Base-by-base conservation (phyloP, 2,329 filamentous ascomycete genomes). In the Fusarium marasasianum region DNA sequence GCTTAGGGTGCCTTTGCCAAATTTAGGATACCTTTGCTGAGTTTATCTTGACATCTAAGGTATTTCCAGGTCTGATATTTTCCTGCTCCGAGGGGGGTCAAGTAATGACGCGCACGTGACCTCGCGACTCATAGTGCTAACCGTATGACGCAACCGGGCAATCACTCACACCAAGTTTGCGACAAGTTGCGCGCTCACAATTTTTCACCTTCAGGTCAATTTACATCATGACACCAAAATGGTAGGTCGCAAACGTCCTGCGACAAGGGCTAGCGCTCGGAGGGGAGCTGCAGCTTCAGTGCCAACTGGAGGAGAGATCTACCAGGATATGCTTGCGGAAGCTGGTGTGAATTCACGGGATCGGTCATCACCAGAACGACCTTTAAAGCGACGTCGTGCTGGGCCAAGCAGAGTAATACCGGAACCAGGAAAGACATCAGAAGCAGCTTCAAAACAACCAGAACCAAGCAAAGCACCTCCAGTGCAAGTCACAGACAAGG, bases 291-390 rank as follows among this genome's bases (percentile, higher is more conserved):
- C 62, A 13, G 65, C 58, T 13, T 66, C 71, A 14, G 66, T 48
- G 33, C 68, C 75, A 24, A 77, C 73, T n/a, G 79, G 77, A 15
- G 82, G 83, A 29, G 80, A 84, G 35, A 82, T 88, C 40, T 88
- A 88, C 74, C 81, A 79, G 47, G 83, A 87, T 69, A 86, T 88
- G 86, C 82, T 88, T 40, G 79, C 79, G 18, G 86, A 88, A 71
- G 86, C 83, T n/a, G 83, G 86, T n/a, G 81, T 86, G 35, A 78
- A 79, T 47, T 63, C 71, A 31, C 70, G 63, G 33, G 63, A 73
- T 33, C 73, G 62, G 55, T 76, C 65, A 73, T 79, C 73, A 51
- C 76, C 81, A 7, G 84, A 85, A 66, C 81, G 83, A 55, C 85
- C 86, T 3, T 65, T 82, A 40, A 85, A 87, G 71, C 81, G 83